Base-by-base conservation (phyloP, 164 flowering plant species). In the Amborella trichopoda region DNA sequence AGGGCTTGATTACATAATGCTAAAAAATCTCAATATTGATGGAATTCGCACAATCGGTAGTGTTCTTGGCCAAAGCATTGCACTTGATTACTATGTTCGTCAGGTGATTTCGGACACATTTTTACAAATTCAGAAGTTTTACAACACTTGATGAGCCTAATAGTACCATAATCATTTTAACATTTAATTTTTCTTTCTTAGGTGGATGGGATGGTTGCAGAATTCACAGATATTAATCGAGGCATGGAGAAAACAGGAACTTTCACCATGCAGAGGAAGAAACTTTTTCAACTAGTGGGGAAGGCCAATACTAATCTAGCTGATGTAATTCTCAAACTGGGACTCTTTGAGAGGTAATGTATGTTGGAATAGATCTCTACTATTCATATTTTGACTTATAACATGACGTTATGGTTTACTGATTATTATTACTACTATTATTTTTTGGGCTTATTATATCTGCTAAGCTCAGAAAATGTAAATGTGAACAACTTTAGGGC, bases 151-250 rank as follows among this genome's bases (percentile, higher is more conserved):
- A 23, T 19, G 6, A 12, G 10, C 26, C 1, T 14, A 38, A 16
- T 38, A 16, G 16, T 38, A 6, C 17, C 11, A 0, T 38, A 4
- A 10, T 8, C 16, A 38, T 38, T n/a, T 1, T 38, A 16, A 10
- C 11, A 16, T 6, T 22, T 16, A 10, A 16, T 38, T 38, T 38
- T 21, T 37, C 6, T n/a, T 8, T 53, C 44, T 30, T 61, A 91
- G 98, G 96, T 91, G 50, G 94, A 91, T 72, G 96, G 95, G 16
- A 86, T 91, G 83, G 94, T 91, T 70, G 96, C 81, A 49, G 96
- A 91, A 57, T 87, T 86, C 51, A 90, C 94, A 4, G 98, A 83
- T 67, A 90, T 86, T 52, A 90, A 90, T 40, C 84, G 96, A 44
- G 93, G 66, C 41, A 80, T 90, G 95, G 96, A 87, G 62, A 78